Percentiles rank a stretch among this genome's conserved stretches.
Conservation (phyloP, 2,329 filamentous ascomycete species). For the Colletotrichum sp. region DNA sequence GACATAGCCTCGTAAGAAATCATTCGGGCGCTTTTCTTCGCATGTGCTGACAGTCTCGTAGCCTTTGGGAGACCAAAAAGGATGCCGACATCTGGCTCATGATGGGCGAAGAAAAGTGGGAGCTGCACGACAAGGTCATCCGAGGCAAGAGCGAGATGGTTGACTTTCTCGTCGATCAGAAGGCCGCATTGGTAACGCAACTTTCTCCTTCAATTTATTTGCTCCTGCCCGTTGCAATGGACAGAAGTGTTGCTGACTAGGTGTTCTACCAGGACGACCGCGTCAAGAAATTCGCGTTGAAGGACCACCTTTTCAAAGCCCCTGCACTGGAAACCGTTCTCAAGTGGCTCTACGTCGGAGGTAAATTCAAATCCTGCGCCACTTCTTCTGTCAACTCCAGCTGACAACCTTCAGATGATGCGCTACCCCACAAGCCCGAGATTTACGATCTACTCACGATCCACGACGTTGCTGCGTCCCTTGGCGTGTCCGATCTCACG, state of each 20-base stretch:
- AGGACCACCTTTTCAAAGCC: background rate
- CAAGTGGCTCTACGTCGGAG: background rate
- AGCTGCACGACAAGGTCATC: background rate
- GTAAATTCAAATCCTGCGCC: background rate
- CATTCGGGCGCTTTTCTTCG: too few species aligned
- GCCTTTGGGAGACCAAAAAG: background rate
- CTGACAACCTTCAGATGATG: background rate
- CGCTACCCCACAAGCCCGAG: background rate
- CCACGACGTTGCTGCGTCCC: background rate
- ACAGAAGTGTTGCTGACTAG: background rate
- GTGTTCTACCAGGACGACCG: background rate
- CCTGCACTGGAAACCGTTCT: background rate
- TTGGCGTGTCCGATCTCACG: background rate
- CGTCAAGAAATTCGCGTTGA: background rate
- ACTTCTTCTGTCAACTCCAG: accelerated
- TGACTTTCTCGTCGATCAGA: background rate
- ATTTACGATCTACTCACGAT: background rate
- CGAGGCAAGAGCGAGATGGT: background rate
- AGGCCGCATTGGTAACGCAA: background rate
- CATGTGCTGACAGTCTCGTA: background rate
- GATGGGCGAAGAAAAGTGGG: background rate
- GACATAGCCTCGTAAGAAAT: background rate
- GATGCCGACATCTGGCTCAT: background rate
- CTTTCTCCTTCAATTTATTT: background rate
- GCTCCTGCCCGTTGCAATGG: too few species aligned